These are phyloP conservation scores for Lojkania enalia DNA, from an alignment of 2,329 filamentous ascomycete species.

Conservation along the genomic window DNA sequence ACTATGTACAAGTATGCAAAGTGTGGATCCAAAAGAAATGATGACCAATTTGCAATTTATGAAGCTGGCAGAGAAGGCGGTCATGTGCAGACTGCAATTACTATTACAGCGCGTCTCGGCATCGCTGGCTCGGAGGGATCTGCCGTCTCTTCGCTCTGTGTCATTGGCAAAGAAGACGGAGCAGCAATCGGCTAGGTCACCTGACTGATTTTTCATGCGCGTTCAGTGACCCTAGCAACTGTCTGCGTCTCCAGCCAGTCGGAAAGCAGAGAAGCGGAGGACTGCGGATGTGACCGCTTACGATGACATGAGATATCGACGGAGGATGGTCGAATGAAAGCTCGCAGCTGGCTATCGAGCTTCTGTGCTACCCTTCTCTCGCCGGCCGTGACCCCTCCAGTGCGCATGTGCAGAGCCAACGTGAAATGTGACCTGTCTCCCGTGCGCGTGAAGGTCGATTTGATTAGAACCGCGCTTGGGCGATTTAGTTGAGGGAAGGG, in stretches of 20 bases:
- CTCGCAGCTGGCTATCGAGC: conserved; percentile 13
- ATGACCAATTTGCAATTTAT: too few relatives aligned
- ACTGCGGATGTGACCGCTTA: conserved; percentile 24
- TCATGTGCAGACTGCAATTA: too few relatives aligned
- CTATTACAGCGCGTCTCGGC: too few relatives aligned
- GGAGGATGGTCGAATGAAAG: conserved; percentile 21
- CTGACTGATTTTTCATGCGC: conserved; percentile 36
- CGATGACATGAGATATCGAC: conserved; percentile 19
- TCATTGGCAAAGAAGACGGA: background rate
- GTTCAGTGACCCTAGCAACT: conserved; percentile 30
- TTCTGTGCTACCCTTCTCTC: conserved; percentile 28
- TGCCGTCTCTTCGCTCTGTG: background rate
- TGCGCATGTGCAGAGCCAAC: conserved; percentile 23
- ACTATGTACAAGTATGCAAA: too few relatives aligned
- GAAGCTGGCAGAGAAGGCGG: too few relatives aligned
- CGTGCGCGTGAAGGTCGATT: too few relatives aligned
- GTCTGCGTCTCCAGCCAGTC: conserved; percentile 31
- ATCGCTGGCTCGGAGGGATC: background rate
- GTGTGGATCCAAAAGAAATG: too few relatives aligned
- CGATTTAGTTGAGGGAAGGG: too few relatives aligned
- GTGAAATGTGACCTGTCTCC: conserved; percentile 14
- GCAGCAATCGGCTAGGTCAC: conserved; percentile 19
- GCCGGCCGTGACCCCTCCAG: conserved; percentile 24
- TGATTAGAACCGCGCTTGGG: too few relatives aligned
- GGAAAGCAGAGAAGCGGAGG: conserved; percentile 23